These are phyloP conservation scores for Teratosphaeria zuluensis DNA, from an alignment of 2,329 filamentous ascomycete species.

Conservation along the genomic window DNA sequence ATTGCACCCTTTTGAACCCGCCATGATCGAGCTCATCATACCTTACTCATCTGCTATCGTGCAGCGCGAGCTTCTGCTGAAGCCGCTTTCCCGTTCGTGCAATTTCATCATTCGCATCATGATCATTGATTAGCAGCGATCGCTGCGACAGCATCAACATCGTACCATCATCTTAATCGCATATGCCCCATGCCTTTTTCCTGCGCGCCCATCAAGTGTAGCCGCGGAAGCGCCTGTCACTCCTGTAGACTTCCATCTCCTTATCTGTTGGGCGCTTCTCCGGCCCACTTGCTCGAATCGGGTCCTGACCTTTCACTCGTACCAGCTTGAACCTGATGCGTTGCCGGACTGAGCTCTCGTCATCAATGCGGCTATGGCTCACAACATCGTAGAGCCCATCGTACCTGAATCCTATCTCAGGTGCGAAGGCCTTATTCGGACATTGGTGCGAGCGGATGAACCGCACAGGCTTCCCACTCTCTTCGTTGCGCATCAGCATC, in stretches of 20 bases:
- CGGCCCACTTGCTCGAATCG: conserved; percentile 35
- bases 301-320: conserved; percentile 34
- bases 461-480: conserved; percentile 33
- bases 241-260: conserved; percentile 25
- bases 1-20: too few relatives aligned
- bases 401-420: conserved; percentile 43
- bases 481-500: conserved; percentile 32
- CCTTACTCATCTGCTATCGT: not conserved
- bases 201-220: conserved; percentile 2
- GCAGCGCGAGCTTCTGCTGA: too few relatives aligned
- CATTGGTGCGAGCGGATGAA: conserved; percentile 41
- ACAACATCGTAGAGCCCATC: conserved; percentile 47
- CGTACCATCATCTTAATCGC: not conserved
- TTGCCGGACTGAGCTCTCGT: conserved; percentile 28
- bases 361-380: conserved; percentile 30
- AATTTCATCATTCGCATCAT: too few relatives aligned
- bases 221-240: conserved; percentile 6
- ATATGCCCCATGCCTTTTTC: not conserved
- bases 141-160: not conserved
- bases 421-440: conserved; percentile 32
- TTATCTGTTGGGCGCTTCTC: conserved; percentile 34
- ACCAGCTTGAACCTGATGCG: conserved; percentile 41
- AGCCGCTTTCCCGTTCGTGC: too few relatives aligned
- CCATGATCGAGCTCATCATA: too few relatives aligned
- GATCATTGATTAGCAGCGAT: too few relatives aligned